phyloP scores from a whole-genome alignment of 176 grass and related monocot species.

The Bonia amplexicaulis region DNA sequence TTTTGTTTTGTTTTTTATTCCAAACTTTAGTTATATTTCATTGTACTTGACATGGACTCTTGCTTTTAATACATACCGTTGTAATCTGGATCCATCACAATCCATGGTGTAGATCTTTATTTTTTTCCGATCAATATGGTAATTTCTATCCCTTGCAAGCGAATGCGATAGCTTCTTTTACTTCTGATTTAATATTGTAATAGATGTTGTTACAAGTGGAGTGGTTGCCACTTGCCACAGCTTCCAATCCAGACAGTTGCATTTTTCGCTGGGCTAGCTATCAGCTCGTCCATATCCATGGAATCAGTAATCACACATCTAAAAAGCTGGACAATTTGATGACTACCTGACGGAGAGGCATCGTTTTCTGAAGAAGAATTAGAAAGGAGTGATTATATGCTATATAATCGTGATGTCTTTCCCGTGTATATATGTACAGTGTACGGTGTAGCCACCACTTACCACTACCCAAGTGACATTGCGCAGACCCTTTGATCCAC shows the following conservation, averaged over 20 bases:
- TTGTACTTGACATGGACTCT: too few species aligned
- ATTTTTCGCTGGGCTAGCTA: neutral
- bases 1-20: too few species aligned
- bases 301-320: neutral
- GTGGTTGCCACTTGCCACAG: neutral
- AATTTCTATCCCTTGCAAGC: too few species aligned
- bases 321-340: neutral
- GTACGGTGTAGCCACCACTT: too few species aligned
- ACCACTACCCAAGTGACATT: neutral
- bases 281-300: neutral
- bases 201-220: neutral
- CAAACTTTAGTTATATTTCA: too few species aligned
- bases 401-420: neutral
- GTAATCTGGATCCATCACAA: too few species aligned
- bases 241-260: neutral
- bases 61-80: too few species aligned
- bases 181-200: too few species aligned
- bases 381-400: neutral
- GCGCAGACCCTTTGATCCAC: neutral
- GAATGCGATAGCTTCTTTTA: too few species aligned
- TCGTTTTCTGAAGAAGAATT: neutral
- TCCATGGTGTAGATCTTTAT: too few species aligned
- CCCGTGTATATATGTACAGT: too few species aligned
- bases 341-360: neutral
- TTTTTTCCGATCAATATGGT: too few species aligned